Evolutionary conservation across 768 basidiomycete genomes (phyloP).

Genomic region (Inosperma sp.): DNA sequence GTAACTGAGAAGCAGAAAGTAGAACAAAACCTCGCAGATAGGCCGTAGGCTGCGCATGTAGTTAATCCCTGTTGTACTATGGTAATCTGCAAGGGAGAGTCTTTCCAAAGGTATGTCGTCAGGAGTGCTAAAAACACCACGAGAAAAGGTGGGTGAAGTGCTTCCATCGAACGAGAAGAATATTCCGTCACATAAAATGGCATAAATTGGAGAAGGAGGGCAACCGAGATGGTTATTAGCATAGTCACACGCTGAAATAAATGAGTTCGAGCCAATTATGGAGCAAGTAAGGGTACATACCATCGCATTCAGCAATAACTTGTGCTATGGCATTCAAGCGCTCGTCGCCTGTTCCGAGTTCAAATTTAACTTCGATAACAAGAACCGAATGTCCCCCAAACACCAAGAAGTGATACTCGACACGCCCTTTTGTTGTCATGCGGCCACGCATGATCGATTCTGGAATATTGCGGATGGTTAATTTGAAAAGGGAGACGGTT

Average conservation of each 20-base stretch:
- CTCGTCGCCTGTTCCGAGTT: conserved; percentile 4
- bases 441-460: conserved; percentile 1
- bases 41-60: not conserved
- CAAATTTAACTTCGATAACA: not conserved
- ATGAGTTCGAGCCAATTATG: conserved; percentile 2
- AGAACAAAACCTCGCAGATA: conserved; percentile 2
- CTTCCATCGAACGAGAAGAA: conserved; percentile 3
- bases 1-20: conserved; percentile 4
- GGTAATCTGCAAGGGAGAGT: not conserved
- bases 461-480: conserved; percentile 4
- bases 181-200: conserved; percentile 4
- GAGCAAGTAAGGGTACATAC: conserved; percentile 2
- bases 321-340: not conserved
- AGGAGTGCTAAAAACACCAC: not conserved
- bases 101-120: too few species aligned
- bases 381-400: not conserved
- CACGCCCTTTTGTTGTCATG: conserved; percentile 2
- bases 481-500: conserved; percentile 5
- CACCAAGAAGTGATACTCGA: conserved; percentile 2
- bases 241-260: conserved; percentile 6
- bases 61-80: not conserved
- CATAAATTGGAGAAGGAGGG: conserved; percentile 4
- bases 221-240: not conserved
- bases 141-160: not conserved
- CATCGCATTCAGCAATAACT: conserved; percentile 3